Evolutionary conservation across 2,329 filamentous ascomycete species (phyloP), one percentile per base, ranked within the genome.

Genomic region (Aspergillus puulaauensis): DNA sequence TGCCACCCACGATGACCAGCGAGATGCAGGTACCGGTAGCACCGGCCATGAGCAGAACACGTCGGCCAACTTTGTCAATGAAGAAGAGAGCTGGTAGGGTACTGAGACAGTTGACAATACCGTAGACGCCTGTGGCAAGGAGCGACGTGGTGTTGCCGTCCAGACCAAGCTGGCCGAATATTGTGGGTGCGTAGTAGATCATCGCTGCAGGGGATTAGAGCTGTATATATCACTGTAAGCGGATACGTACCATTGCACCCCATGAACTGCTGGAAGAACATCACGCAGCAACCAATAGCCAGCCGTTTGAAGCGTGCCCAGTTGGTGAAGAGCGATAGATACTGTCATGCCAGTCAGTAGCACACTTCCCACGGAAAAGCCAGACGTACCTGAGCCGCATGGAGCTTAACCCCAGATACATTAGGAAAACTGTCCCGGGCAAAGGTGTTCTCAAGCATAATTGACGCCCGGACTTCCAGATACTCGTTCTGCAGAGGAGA

Each of bases 111-210:
- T 78, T 73, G 59, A 74, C 68, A 31, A 77, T 75, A 12, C 76
- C 72, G 21, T 75, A 76, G 0, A 75, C 69, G 19, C 72, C 72
- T 1, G 73, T 72, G 35, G 71, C 70, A 14, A 51, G 48, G 35
- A 51, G 48, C 2, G 48, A 51, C 5, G 48, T 37, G 15, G 71
- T 73, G 52, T 74, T 74, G 3, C 71, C 70, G 80, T 51, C 48
- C 11, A 51, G 68, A 0, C 80, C 80, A 1, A 82, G 65, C 47
- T 77, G 74, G 0, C 57, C 64, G 61, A 81, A 81, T 15, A 81
- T 79, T 1, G 72, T 79, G 0, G 79, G 79, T 0, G 78, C 77
- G 52, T 81, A 81, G 66, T 80, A 81, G 19, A 81, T 80, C 50
- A 81, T 71, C 0, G 77, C 70, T 73, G 35, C 23, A n/a, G 2